phyloP scores from a whole-genome alignment of 306 rosid genomes.

The Begonia peltatifolia region DNA sequence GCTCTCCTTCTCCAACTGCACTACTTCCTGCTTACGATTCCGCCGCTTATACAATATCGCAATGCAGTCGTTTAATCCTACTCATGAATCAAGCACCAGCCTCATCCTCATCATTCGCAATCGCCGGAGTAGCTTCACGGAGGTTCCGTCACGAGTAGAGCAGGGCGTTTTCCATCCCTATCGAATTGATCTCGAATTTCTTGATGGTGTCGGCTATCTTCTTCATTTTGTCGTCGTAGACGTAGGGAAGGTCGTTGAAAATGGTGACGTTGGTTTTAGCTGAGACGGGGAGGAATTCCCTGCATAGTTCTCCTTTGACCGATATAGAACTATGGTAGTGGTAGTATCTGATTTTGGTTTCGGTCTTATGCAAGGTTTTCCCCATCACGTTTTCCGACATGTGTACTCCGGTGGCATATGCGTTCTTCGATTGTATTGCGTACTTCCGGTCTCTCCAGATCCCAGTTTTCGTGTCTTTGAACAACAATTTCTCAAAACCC shows the following conservation, averaged over 20 bases:
- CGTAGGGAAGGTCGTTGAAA: conserved; percentile 15
- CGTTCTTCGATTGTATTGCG: conserved; percentile 28
- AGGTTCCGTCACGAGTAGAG: conserved; percentile 3
- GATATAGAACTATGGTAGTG: conserved; percentile 27
- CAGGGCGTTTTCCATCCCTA: conserved; percentile 7
- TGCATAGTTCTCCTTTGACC: conserved; percentile 18
- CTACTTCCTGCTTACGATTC: too few relatives aligned
- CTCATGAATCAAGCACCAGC: too few relatives aligned
- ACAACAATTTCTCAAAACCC: conserved; percentile 31
- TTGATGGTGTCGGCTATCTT: conserved; percentile 16
- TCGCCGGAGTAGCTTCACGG: too few relatives aligned
- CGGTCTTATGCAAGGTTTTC: conserved; percentile 23
- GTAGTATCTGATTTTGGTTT: conserved; percentile 24
- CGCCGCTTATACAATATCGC: too few relatives aligned
- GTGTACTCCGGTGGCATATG: conserved; percentile 31
- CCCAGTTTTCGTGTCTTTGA: conserved; percentile 21
- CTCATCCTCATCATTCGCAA: too few relatives aligned
- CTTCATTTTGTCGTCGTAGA: conserved; percentile 22
- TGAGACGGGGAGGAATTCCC: conserved; percentile 16
- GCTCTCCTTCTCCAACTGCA: too few relatives aligned
- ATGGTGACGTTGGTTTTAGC: conserved; percentile 16
- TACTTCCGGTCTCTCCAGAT: conserved; percentile 24
- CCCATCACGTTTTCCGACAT: conserved; percentile 33
- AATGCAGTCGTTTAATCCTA: too few relatives aligned
- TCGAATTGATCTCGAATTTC: conserved; percentile 17